Base-by-base conservation (phyloP, 768 basidiomycete species). In the Agrocybe praecox region DNA sequence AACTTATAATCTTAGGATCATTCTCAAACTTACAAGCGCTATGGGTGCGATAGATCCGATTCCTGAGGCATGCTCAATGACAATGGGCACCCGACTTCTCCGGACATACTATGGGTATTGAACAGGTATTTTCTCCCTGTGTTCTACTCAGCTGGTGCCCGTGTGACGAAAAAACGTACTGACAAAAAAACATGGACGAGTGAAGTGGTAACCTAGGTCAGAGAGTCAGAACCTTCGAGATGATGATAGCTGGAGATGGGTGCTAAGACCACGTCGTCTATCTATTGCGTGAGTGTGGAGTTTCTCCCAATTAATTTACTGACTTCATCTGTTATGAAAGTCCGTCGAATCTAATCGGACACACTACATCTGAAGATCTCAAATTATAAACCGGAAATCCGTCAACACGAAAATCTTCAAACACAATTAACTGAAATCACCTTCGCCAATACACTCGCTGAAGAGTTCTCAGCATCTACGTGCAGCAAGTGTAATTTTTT, bases 61-160 rank as follows among this genome's bases (percentile, higher is more conserved):
- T 61, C 19, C 52, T 21, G 51, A 60, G 65, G 63, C 46, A 32
- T 21, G 29, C 48, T 36, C 24, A 26, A n/a, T 22, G 47, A 42
- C 22, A 14, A 15, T 43, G 14, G 33, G 15, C 34, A 15, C 51
- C 66, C 66, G 66, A 65, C 62, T 63, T 62, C 43, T 45, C 46
- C 66, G 66, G 62, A 49, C 24, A 43, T 33, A 18, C 9, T n/a
- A 5, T 45, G n/a, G 10, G 40, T 6, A 8, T 11, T 29, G 52
- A 46, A 29, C 5, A 14, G 17, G 8, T 3, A 18, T 22, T 44
- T 43, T 26, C 26, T 46, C 19, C 40, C 4, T 8, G 33, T 34
- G 7, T 34, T 34, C 33, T 34, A 7, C 33, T 34, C 33, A 34
- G 33, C 15, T 34, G 15, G 33, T 15, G 33, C 33, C n/a, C n/a